A percentile compares a stretch with the other conserved stretches of the same genome.
phyloP scores from a whole-genome alignment of 768 basidiomycete genomes.

The Mycena latifolia region DNA sequence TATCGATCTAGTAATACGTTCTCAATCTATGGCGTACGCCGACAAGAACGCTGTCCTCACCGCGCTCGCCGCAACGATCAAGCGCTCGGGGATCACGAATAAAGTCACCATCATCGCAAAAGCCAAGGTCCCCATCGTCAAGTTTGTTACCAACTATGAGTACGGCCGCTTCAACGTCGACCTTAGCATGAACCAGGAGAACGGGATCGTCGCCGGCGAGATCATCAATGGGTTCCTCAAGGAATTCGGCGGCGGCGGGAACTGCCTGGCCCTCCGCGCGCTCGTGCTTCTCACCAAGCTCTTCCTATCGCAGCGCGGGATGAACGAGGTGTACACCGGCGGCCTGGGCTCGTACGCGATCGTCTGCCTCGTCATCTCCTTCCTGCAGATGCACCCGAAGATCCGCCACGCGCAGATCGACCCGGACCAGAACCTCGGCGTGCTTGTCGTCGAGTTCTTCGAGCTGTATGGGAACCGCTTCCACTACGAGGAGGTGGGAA shows the following conservation, averaged over 20 bases:
- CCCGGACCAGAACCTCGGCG: conserved; percentile 88
- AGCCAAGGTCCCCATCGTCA: conserved; percentile 97
- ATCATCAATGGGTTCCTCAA: conserved; percentile 86
- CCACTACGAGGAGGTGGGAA: conserved; percentile 91
- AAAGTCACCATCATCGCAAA: conserved; percentile 91
- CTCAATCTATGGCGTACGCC: conserved; percentile 76
- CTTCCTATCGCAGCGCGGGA: conserved; percentile 87
- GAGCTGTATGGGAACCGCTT: conserved; percentile 94
- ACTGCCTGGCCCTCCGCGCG: conserved; percentile 78
- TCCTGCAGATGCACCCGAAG: conserved; percentile 98
- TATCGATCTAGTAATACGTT: conserved; percentile 95
- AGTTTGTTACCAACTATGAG: conserved; percentile 82
- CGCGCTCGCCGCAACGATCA: conserved; percentile 82
- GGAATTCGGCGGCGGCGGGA: conserved; percentile 56
- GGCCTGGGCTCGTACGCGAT: conserved; percentile 96
- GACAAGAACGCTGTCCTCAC: conserved; percentile 79
- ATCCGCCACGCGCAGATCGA: conserved; percentile 91
- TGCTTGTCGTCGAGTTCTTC: conserved; percentile 97
- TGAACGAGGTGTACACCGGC: conserved; percentile 99
- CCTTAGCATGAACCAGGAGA: conserved; percentile 92
- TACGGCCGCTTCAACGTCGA: conserved; percentile 88
- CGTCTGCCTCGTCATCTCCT: conserved; percentile 92
- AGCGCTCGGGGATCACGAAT: conserved; percentile 77
- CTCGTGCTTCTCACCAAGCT: conserved; percentile 92
- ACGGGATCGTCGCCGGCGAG: conserved; percentile 82